Base-by-base conservation (phyloP, 768 basidiomycete genomes). In the Phylloporus rhodoxanthus region DNA sequence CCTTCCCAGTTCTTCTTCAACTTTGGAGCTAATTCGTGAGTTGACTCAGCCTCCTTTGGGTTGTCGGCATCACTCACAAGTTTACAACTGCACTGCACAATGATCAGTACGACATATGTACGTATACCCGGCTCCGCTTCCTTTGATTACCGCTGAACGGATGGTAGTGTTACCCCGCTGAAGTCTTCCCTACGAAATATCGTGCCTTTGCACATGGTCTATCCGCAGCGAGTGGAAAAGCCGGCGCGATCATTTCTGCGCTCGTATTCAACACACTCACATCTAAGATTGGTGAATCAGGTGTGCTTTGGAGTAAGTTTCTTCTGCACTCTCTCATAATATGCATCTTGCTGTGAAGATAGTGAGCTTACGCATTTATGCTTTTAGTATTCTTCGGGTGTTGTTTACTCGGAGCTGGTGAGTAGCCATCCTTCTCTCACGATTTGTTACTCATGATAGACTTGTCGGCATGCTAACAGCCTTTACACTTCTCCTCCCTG, bases 161-260 rank as follows among this genome's bases (percentile, higher is more conserved):
- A 32, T 23, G 47, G 14, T 21, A 83, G 79, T 77, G 81, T 62
- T 85, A 85, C 60, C 84, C 87, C 2, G 84, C 82, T 4, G 86
- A 88, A 68, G 81, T 88, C 10, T 88, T 87, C 72, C 88, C 87
- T 0, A 90, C 88, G 1, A 73, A 81, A 32, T 87, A 80, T 68
- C 77, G 81, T 39, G 84, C 82, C 21, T 76, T 77, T 42, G 87
- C 86, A 13, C 87, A 89, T 61, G 88, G 88, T 25, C 69, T 87
- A 11, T 81, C 80, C 2, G 87, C 88, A 3, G 88, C 86, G 0
- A 69, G 69, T 34, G 88, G 88, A 17, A 90, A 91, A 62, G 72
- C 70, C 0, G 88, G 87, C 45, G 88, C 87, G 0, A 87, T 91
- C 72, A 76, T 88, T 55, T 81, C 83, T 10, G 81, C 84, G 1